Base-by-base conservation (phyloP, 2,329 filamentous ascomycete species). In the Epicoccum nigrum region DNA sequence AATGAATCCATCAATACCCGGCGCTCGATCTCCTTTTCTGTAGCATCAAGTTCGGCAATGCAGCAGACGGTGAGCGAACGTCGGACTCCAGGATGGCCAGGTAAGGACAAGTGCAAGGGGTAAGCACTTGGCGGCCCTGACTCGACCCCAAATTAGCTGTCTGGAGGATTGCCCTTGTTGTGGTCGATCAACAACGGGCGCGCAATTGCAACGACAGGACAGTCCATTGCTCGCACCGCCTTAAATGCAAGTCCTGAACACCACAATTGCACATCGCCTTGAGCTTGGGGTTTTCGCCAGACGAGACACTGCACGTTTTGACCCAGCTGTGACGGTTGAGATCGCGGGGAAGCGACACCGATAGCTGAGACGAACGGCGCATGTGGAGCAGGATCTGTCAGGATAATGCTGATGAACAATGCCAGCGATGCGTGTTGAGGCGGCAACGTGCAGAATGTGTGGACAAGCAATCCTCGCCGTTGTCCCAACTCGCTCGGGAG, bases 351-450 rank as follows among this genome's bases (percentile, higher is more conserved):
- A 53, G 45, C 39, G 45, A 43, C 45, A 54, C 45, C 41, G 59
- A 56, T 28, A 40, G 34, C 54, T 64, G 61, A 64, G 59, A 65
- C 63, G 60, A 62, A 63, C 60, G 43, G 49, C 53, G 59, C 40
- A 42, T 54, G 58, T 59, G 57, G 46, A 20, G 28, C 43, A 37
- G 49, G 17, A 30, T 28, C 43, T 46, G 49, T 52, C 49, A 52
- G 49, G 49, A 52, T 52, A 43, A 47, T 52, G 49, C 49, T 52
- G 43, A 43, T 52, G 43, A 43, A 46, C 49, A 46, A 52, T 43
- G 43, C 19, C 43, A 38, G 43, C 43, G 43, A 46, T 43, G 37
- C 20, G 13, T 35, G 49, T 52, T 47, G 49, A 28, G 49, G 21
- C 27, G 43, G 49, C 49, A 52, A 52, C 43, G 28, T 30, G 9